These are phyloP conservation scores for Leccinum ochraceum DNA, from an alignment of 768 basidiomycete species.

Conservation along the genomic window DNA sequence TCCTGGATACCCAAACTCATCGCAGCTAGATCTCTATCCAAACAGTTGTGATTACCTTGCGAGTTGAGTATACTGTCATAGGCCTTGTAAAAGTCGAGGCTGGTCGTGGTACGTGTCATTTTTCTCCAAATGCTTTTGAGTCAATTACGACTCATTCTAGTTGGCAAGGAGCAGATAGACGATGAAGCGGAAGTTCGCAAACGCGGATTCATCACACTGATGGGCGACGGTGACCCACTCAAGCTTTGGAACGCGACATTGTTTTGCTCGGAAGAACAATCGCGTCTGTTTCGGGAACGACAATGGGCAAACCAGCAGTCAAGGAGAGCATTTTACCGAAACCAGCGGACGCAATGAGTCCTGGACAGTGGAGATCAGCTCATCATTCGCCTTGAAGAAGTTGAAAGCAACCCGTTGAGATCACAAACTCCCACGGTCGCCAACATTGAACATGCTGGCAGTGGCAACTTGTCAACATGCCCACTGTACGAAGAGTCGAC, in stretches of 20 bases:
- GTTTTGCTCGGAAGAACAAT: constrained; percentile 43
- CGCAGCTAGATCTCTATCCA: constrained; percentile 66
- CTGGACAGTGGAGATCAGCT: constrained; percentile 39
- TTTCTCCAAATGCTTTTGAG: not conserved
- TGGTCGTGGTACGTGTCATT: constrained; percentile 57
- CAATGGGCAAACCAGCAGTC: constrained; percentile 24
- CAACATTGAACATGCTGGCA: no score
- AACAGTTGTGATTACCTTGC: constrained; percentile 58
- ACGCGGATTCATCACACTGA: constrained; percentile 42
- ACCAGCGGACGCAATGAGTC: constrained; percentile 40
- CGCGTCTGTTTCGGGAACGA: constrained; percentile 31
- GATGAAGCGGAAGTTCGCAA: constrained; percentile 55
- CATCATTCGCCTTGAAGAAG: constrained; percentile 40
- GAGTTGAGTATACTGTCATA: no score
- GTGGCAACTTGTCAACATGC: no score
- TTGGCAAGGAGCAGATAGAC: constrained; percentile 48
- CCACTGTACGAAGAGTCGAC: no score
- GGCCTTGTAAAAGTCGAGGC: no score
- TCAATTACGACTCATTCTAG: not conserved
- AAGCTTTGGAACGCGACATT: constrained; percentile 48
- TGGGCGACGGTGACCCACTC: constrained; percentile 40
- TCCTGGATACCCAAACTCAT: constrained; percentile 69
- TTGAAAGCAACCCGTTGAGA: no score
- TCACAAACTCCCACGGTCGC: no score
- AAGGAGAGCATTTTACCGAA: constrained; percentile 43